Percentiles rank a stretch among this genome's conserved stretches.
These are phyloP conservation scores for Chaetomium cochliodes DNA, from an alignment of 495 filamentous ascomycete genomes.

Conservation along the genomic window DNA sequence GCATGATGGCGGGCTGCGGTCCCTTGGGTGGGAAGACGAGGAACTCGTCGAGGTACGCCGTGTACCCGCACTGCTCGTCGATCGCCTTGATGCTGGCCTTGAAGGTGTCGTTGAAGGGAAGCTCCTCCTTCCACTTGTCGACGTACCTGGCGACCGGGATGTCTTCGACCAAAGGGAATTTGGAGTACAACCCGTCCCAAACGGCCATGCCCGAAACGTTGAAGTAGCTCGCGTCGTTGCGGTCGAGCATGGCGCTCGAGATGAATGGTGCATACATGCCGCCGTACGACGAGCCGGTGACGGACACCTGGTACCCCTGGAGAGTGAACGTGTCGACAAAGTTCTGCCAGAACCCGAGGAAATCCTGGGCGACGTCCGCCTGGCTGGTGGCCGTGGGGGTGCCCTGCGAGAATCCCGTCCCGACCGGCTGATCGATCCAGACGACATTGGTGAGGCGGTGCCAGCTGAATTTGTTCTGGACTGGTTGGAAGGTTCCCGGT, in stretches of 20 bases:
- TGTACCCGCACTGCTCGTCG: constrained; percentile 66
- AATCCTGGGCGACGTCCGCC: constrained; percentile 64
- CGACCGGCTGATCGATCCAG: constrained; percentile 75
- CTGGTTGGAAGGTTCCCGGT: constrained; percentile 56
- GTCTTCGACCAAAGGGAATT: constrained; percentile 52
- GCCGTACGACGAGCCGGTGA: constrained; percentile 66
- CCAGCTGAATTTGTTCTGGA: constrained; percentile 64
- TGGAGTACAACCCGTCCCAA: constrained; percentile 67
- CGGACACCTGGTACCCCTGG: constrained; percentile 64
- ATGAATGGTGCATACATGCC: constrained; percentile 82
- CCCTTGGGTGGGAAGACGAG: constrained; percentile 68
- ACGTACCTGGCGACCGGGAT: constrained; percentile 63
- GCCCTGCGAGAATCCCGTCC: constrained; percentile 71
- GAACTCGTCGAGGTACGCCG: constrained; percentile 60
- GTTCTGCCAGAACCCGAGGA: constrained; percentile 69
- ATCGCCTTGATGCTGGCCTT: constrained; percentile 56
- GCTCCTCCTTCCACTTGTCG: constrained; percentile 62
- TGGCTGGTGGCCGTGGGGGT: constrained; percentile 62
- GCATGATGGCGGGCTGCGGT: constrained; percentile 51
- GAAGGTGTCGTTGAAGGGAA: constrained; percentile 69
- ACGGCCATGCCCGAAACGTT: constrained; percentile 67
- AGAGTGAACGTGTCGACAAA: constrained; percentile 68
- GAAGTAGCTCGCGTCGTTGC: constrained; percentile 65
- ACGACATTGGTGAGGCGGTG: constrained; percentile 64
- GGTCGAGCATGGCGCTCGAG: constrained; percentile 71